A percentile compares a stretch with the other conserved stretches of the same genome.
Conservation (phyloP, 768 basidiomycete species). For the Russula virescens region DNA sequence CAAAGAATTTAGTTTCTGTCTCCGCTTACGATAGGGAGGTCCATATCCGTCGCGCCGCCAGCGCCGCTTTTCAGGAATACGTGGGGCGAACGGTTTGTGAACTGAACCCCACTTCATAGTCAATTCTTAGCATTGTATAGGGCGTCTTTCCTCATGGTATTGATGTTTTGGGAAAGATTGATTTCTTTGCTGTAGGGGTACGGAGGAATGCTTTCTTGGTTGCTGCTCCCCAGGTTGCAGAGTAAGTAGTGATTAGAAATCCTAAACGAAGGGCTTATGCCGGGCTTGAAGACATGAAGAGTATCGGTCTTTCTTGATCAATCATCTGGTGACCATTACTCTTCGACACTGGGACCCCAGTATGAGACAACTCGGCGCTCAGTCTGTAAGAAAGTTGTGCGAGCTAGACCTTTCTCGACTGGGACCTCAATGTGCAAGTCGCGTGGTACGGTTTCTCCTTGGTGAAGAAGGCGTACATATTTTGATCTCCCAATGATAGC, state of each 20-base stretch:
- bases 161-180: conserved; percentile 83
- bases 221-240: conserved; percentile 81
- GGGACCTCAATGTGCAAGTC: conserved; percentile 43
- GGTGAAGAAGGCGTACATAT: conserved; percentile 21
- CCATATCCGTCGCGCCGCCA: conserved; percentile 90
- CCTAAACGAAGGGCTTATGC: background rate
- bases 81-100: conserved; percentile 83
- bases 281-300: conserved; percentile 57
- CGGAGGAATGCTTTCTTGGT: conserved; percentile 77
- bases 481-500: conserved; percentile 34
- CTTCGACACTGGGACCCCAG: conserved; percentile 84
- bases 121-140: conserved; percentile 38
- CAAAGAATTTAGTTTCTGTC: conserved; percentile 66
- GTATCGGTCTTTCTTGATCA: conserved; percentile 63
- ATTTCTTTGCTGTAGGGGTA: conserved; percentile 91
- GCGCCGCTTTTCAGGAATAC: conserved; percentile 95
- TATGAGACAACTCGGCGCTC: conserved; percentile 73
- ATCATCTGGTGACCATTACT: conserved; percentile 68
- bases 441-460: conserved; percentile 43
- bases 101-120: background rate
- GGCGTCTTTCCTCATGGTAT: conserved; percentile 91
- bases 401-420: conserved; percentile 49
- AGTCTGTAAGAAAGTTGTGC: conserved; percentile 67
- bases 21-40: conserved; percentile 91
- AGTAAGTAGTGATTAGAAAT: conserved; percentile 45